A percentile compares a stretch with the other conserved stretches of the same genome.
phyloP scores from a whole-genome alignment of 2,329 filamentous ascomycete species.

The Intubia oerlemansii region DNA sequence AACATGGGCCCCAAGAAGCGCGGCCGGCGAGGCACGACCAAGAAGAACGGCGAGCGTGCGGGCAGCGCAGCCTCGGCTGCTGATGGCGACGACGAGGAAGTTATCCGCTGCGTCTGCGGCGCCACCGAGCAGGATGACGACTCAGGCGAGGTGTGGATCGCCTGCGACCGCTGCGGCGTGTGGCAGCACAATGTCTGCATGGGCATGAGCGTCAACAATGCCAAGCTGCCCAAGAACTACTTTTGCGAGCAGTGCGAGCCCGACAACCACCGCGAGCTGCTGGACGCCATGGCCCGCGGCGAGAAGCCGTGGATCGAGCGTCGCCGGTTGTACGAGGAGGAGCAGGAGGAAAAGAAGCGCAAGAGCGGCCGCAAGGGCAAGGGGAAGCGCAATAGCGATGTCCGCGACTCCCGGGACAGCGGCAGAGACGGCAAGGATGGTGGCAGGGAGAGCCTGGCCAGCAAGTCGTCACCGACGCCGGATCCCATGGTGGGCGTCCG shows the following conservation, averaged over 20 bases:
- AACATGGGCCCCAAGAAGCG: conserved; percentile 25
- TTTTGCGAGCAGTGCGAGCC: conserved; percentile 83
- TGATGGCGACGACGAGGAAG: conserved; percentile 38
- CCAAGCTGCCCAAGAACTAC: conserved; percentile 65
- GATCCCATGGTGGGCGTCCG: too few relatives aligned
- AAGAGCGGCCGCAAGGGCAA: conserved; percentile 38
- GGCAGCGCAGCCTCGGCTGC: too few relatives aligned
- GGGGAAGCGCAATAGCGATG: conserved; percentile 43
- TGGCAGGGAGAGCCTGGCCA: too few relatives aligned
- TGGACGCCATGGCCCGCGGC: conserved; percentile 57
- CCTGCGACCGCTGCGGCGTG: conserved; percentile 74
- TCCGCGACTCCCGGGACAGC: conserved; percentile 21
- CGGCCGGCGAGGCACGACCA: conserved; percentile 24
- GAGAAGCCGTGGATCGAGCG: conserved; percentile 72
- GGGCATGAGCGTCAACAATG: conserved; percentile 57
- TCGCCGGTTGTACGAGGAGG: conserved; percentile 39
- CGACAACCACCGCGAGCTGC: conserved; percentile 57
- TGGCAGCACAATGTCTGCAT: conserved; percentile 99
- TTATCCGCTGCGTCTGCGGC: conserved; percentile 87
- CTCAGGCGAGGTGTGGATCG: conserved; percentile 80
- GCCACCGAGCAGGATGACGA: conserved; percentile 71
- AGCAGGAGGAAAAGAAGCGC: conserved; percentile 34
- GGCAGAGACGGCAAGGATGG: too few relatives aligned
- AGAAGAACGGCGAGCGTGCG: conserved; percentile 31
- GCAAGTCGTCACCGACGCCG: conserved; percentile 17